phyloP scores from a whole-genome alignment of 495 filamentous ascomycete species.

The Patellaria atrata region DNA sequence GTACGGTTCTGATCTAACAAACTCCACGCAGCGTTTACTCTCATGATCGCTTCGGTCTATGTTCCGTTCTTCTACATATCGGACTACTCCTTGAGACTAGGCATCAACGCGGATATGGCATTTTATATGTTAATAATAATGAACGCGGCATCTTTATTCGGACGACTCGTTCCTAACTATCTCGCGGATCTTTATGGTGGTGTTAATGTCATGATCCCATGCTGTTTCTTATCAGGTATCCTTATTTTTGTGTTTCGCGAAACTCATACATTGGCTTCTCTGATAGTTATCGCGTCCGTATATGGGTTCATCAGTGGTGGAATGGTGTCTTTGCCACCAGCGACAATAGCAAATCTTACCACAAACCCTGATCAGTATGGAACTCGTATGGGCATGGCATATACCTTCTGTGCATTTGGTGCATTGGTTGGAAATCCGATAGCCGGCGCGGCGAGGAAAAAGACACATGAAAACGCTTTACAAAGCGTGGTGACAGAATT shows the following conservation, averaged over 20 bases:
- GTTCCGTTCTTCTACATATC: slow-evolving; percentile 19
- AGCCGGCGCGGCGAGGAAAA: no score
- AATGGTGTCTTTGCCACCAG: slow-evolving; percentile 15
- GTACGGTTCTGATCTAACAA: no score
- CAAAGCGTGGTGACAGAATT: slow-evolving; percentile 4
- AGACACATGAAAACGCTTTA: no score
- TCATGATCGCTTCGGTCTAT: slow-evolving; percentile 4
- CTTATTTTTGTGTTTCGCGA: slow-evolving; percentile 6
- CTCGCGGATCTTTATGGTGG: slow-evolving; percentile 14
- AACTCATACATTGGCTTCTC: background rate
- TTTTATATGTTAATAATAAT: slow-evolving; percentile 13
- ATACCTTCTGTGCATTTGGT: slow-evolving; percentile 12
- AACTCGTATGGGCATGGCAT: slow-evolving; percentile 19
- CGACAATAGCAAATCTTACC: slow-evolving; percentile 14
- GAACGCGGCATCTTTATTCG: slow-evolving; percentile 13
- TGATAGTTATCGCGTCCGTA: slow-evolving; percentile 3
- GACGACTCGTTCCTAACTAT: slow-evolving; percentile 7
- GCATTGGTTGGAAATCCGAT: slow-evolving; percentile 16
- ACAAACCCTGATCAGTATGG: slow-evolving; percentile 13
- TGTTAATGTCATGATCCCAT: slow-evolving; percentile 12
- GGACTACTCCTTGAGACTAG: slow-evolving; percentile 10
- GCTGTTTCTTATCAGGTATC: slow-evolving; percentile 8
- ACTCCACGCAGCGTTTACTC: no score
- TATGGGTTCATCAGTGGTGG: slow-evolving; percentile 13
- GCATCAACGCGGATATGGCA: slow-evolving; percentile 7